These are phyloP conservation scores for Haematococcus lacustris DNA, from an alignment of 139 green algal genomes.

Conservation along the genomic window DNA sequence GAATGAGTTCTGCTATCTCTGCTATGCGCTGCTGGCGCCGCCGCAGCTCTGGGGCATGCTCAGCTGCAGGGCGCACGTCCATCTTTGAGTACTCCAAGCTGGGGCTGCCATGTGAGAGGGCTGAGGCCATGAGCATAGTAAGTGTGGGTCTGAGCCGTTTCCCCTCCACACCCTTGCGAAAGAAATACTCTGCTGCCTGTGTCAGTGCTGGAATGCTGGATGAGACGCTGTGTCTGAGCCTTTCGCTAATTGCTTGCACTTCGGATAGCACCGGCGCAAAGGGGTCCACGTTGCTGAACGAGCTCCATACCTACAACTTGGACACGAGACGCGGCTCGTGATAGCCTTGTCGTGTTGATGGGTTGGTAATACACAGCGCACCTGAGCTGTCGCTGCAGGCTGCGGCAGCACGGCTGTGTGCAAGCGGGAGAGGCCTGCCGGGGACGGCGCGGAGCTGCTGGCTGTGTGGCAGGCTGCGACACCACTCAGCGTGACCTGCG, in stretches of 20 bases:
- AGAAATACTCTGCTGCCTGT: conserved; percentile 39
- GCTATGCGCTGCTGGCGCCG: conserved; percentile 88
- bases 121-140: conserved; percentile 69
- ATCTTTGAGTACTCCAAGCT: conserved; percentile 35
- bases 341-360: too few species aligned
- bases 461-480: too few species aligned
- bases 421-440: too few species aligned
- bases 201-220: conserved; percentile 79
- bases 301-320: too few species aligned
- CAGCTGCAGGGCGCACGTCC: conserved; percentile 47
- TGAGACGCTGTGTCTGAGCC: conserved; percentile 62
- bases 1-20: conserved; percentile 96
- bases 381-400: too few species aligned
- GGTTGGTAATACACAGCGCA: too few species aligned
- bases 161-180: conserved; percentile 65
- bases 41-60: conserved; percentile 52
- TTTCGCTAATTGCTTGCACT: conserved; percentile 72
- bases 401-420: too few species aligned
- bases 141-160: conserved; percentile 64
- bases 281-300: conserved; percentile 52
- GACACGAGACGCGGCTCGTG: too few species aligned
- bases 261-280: conserved; percentile 68
- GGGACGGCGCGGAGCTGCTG: too few species aligned
- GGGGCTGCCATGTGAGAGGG: conserved; percentile 47
- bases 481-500: too few species aligned